Evolutionary conservation across 495 filamentous ascomycete genomes (phyloP).

Genomic region (Friedmanniomyces simplex): DNA sequence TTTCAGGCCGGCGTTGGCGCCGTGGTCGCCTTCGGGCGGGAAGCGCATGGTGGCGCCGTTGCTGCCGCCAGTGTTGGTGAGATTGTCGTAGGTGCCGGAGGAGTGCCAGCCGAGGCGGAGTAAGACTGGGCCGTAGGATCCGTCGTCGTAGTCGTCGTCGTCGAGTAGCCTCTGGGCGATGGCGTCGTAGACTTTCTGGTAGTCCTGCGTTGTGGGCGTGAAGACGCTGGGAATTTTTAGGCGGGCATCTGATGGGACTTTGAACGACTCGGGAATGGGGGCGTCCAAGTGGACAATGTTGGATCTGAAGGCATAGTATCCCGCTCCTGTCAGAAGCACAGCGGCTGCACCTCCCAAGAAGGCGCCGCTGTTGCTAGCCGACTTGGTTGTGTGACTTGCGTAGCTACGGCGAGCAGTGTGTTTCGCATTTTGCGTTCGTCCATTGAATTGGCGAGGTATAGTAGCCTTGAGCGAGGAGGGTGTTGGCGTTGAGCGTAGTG

Average conservation of each 20-base stretch:
- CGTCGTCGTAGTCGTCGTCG: conserved; percentile 92
- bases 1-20: conserved; percentile 87
- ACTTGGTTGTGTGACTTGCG: conserved; percentile 52
- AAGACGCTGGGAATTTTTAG: conserved; percentile 29
- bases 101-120: conserved; percentile 31
- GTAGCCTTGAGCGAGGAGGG: conserved; percentile 39
- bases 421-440: conserved; percentile 51
- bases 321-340: conserved; percentile 52
- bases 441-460: conserved; percentile 44
- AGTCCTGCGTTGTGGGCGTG: conserved; percentile 71
- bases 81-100: conserved; percentile 58
- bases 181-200: conserved; percentile 90
- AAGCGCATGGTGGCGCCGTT: conserved; percentile 99
- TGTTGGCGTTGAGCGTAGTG: conserved; percentile 39
- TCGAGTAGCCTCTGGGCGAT: conserved; percentile 71
- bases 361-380: conserved; percentile 35
- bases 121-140: conserved; percentile 77
- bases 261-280: not conserved
- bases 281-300: not conserved
- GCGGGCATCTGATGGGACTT: not conserved
- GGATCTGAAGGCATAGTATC: conserved; percentile 53
- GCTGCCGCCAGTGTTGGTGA: conserved; percentile 82
- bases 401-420: conserved; percentile 62
- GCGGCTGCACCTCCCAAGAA: conserved; percentile 47
- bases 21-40: conserved; percentile 79